Base-by-base conservation (phyloP, 73 alveolate species). In the Paramecium sonneborni region DNA sequence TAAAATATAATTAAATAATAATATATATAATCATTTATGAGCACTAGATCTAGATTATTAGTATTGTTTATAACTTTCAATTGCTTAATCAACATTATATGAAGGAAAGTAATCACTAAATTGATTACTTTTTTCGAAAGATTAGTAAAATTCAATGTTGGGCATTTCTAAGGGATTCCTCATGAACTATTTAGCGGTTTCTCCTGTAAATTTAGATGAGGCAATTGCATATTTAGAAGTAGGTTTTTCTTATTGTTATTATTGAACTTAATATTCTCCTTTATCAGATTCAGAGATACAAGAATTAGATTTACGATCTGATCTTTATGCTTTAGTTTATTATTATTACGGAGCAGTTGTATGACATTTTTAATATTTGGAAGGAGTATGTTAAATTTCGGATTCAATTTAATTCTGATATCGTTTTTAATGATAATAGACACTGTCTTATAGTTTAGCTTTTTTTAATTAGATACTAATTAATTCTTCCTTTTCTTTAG, bases 51-150 rank as follows among this genome's bases (percentile, higher is more conserved):
- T 79, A 6, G 90, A 79, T 23, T 38, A 23, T 46, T 79, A 79
- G 26, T 43, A 79, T 39, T 79, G 34, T 14, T 44, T 20, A 79
- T 79, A 79, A 20, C 74, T 79, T 44, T 79, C 76, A 1, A 79
- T 79, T 39, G 74, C 69, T 39, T 79, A 79, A 79, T 79, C 90
- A n/a, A 79, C 90, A 79, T 79, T 79, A 7, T 79, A 43, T 38
- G 15, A 41, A 2, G 90, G 90, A 28, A 79, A 79, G 55, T 79
- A 79, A 79, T 79, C 90, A 44, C 90, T 79, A 79, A 79, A 79
- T 12, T 79, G 24, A 43, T 79, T 43, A 23, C 74, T 79, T 5
- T 79, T 79, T 44, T 79, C 90, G 41, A 79, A 79, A 5, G 90
- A 79, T 24, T 46, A 23, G 28, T 79, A 46, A 6, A 79, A 79